Base-by-base conservation (phyloP, 164 flowering plant species). In the Vitis cinerea region DNA sequence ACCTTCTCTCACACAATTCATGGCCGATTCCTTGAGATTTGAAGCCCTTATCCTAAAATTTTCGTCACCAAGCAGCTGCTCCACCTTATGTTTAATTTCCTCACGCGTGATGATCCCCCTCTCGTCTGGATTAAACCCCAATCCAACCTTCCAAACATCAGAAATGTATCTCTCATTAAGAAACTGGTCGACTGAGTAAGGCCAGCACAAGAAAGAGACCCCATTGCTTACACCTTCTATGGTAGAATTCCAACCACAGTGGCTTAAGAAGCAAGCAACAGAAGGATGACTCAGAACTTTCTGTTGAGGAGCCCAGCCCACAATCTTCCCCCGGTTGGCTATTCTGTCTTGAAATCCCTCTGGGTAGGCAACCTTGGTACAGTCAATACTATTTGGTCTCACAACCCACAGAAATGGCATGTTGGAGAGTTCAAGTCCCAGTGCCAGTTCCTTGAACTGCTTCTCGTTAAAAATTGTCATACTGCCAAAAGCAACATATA, bases 401-500 rank as follows among this genome's bases (percentile, higher is more conserved):
- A 75, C 73, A 6, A 73, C 81, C 81, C 79, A 75, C 44, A 81
- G 23, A 57, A 78, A 75, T 6, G 69, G 79, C 57, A 50, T 70
- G 44, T 31, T 31, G 44, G 6, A 31, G 44, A 31, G 44, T 31
- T 31, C 44, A 31, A 31, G 44, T 6, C 80, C 84, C 3, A 68
- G 30, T 10, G 78, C 80, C 10, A 81, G 27, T 69, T 81, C 82
- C 14, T 76, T 62, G 48, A 81, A 66, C 44, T 81, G 78, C 3
- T 5, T 16, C 60, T 50, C n/a, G 1, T 56, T 23, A 14, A 76
- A 54, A 2, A 69, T 16, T 2, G 78, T 30, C 12, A 48, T 9
- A 62, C 81, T 78, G 1, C 84, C 82, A 10, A 81, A 81, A 0
- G 82, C 77, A 19, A 78, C 54, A 54, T 78, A 78, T 16, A 81